These are phyloP conservation scores for Erodium texanum DNA, from an alignment of 441 rosid genomes.

Conservation along the genomic window DNA sequence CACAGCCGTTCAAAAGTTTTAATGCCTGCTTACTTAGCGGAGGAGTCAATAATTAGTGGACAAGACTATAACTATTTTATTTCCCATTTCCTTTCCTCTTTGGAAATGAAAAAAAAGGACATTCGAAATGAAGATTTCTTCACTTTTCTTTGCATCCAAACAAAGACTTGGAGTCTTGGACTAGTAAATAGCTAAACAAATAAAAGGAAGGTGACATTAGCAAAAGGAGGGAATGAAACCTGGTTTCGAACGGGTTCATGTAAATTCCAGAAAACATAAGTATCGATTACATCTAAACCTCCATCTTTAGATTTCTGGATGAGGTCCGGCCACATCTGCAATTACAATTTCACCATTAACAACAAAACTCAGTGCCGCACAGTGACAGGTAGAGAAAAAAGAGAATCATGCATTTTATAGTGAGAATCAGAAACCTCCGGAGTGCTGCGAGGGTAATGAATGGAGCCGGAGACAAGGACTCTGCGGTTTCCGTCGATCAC, in stretches of 20 bases:
- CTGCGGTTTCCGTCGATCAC: slow-evolving; percentile 68
- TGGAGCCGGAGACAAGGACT: slow-evolving; percentile 76
- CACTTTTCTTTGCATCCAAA: slow-evolving; percentile 20
- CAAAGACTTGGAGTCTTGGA: background rate
- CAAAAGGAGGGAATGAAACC: slow-evolving; percentile 26
- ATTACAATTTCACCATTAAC: background rate
- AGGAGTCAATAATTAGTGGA: background rate
- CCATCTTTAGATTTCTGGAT: slow-evolving; percentile 95
- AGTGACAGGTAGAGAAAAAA: background rate
- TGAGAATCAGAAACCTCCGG: slow-evolving; percentile 42
- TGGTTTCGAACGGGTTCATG: slow-evolving; percentile 80
- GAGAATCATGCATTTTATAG: background rate
- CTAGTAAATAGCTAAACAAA: background rate
- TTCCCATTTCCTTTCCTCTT: too few species aligned
- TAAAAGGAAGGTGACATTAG: background rate
- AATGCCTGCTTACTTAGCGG: background rate
- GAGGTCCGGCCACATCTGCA: slow-evolving; percentile 93
- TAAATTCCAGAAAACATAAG: slow-evolving; percentile 80
- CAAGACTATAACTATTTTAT: too few species aligned
- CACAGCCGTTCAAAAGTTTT: background rate
- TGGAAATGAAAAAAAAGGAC: too few species aligned
- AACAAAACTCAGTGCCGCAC: slow-evolving; percentile 1
- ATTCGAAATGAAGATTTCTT: background rate
- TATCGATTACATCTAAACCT: slow-evolving; percentile 84
- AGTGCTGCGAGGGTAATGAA: slow-evolving; percentile 91